Percentiles rank a stretch among this genome's conserved stretches.
phyloP scores from a whole-genome alignment of 768 basidiomycete species.

The Lenzites betulinus region DNA sequence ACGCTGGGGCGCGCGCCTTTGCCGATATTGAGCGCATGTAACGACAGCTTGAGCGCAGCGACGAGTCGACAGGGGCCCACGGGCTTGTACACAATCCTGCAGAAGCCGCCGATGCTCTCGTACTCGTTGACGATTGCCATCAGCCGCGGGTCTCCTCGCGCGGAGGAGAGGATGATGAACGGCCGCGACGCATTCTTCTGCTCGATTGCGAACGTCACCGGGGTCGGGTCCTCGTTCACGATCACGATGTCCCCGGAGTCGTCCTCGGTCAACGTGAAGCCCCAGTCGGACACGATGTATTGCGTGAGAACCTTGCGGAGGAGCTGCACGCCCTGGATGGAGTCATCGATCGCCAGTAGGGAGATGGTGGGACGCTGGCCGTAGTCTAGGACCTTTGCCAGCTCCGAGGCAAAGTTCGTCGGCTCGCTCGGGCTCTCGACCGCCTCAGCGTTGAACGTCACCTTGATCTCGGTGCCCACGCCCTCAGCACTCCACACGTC shows the following conservation, averaged over 20 bases:
- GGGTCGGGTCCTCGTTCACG: constrained; percentile 73
- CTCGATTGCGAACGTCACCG: constrained; percentile 58
- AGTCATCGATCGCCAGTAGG: constrained; percentile 68
- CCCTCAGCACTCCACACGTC: constrained; percentile 94
- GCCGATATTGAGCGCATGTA: constrained; percentile 57
- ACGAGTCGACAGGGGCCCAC: constrained; percentile 79
- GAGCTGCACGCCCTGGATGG: constrained; percentile 67
- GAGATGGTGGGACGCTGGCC: constrained; percentile 54
- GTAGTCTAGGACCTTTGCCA: constrained; percentile 29
- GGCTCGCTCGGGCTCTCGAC: constrained; percentile 40
- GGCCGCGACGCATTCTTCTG: constrained; percentile 59
- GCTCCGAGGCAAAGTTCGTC: constrained; percentile 24
- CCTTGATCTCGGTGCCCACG: constrained; percentile 88
- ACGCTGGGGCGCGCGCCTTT: constrained; percentile 32
- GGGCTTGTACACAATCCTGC: constrained; percentile 88
- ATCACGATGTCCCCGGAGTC: constrained; percentile 72
- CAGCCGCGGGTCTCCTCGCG: constrained; percentile 63
- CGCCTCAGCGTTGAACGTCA: constrained; percentile 75
- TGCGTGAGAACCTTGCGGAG: constrained; percentile 59
- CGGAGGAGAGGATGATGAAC: constrained; percentile 74
- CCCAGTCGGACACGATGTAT: constrained; percentile 81
- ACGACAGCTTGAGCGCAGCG: constrained; percentile 60
- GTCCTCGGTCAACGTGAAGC: constrained; percentile 51
- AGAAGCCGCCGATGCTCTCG: constrained; percentile 83
- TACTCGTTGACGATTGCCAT: constrained; percentile 68